Base-by-base conservation (phyloP, 441 rosid species). In the Populus trichocarpa region DNA sequence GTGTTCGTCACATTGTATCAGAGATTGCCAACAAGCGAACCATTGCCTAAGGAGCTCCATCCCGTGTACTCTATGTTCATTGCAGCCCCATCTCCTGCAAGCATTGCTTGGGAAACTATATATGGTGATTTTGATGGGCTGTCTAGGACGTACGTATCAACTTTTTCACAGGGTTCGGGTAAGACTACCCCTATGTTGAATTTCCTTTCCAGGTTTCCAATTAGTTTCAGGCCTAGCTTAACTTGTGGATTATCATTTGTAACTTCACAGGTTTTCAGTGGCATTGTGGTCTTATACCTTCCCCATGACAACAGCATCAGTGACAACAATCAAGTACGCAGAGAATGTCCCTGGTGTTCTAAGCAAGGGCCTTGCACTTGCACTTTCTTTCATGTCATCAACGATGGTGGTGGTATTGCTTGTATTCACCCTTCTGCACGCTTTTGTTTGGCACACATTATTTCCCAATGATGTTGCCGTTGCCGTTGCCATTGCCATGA, bases 221-320 rank as follows among this genome's bases (percentile, higher is more conserved):
- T 26, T 12, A 12, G 2, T 13, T 25, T 7, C 13, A 65, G 16
- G 6, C 35, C 35, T 65, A 13, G 74, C 8, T n/a, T 53, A 20
- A 61, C n/a, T 36, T 38, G 13, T 13, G 16, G 11, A 6, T 33
- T 30, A 23, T 30, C 11, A 70, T 14, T 36, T n/a, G 74, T 20
- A 6, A 74, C 42, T 32, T 59, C 64, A 74, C 89, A 92, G 97
- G 83, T 95, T 93, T 70, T 95, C 98, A 1, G 91, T 91, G 74
- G 96, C 98, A 20, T 93, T 94, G 98, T 95, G 98, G 96, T 89
- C 99, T 12, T 95, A 95, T 78, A 95, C 97, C 63, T 93, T 93
- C 50, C 98, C 95, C 6, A 93, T 95, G 99, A 91, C 97, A 53
- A 92, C 98, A 1, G 91, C 83, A 40, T 88, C 97, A 18, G 96